phyloP scores from a whole-genome alignment of 2,329 filamentous ascomycete species.

The Beauveria rudraprayagi region DNA sequence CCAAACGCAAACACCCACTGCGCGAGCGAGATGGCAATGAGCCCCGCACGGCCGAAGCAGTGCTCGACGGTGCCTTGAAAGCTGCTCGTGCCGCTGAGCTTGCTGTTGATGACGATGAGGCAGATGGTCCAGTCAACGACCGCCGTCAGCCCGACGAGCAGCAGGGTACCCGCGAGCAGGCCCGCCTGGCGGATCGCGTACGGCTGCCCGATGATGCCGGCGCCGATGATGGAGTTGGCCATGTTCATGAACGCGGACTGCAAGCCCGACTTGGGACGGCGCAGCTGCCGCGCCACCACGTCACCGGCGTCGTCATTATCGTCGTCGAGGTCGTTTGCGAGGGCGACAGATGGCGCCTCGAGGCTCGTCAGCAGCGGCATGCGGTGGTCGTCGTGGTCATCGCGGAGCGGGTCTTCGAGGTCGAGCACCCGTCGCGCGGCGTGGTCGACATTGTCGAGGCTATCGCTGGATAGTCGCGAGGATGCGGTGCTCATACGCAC shows the following conservation, averaged over 20 bases:
- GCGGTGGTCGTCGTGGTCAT: constrained; percentile 38
- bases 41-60: constrained; percentile 81
- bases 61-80: constrained; percentile 95
- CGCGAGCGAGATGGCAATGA: constrained; percentile 81
- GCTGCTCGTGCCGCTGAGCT: constrained; percentile 84
- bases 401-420: constrained; percentile 20
- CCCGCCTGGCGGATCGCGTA: constrained; percentile 95
- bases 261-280: constrained; percentile 75
- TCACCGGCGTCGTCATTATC: constrained; percentile 32
- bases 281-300: constrained; percentile 46
- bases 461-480: background rate
- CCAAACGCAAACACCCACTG: constrained; percentile 99
- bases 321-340: constrained; percentile 48
- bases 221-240: constrained; percentile 94
- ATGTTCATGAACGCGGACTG: constrained; percentile 97
- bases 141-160: constrained; percentile 72
- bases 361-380: constrained; percentile 73
- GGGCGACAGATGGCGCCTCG: constrained; percentile 66
- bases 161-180: constrained; percentile 66
- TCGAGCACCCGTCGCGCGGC: constrained; percentile 27
- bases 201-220: constrained; percentile 73
- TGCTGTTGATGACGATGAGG: constrained; percentile 94
- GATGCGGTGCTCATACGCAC: constrained; percentile 23
- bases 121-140: constrained; percentile 96
- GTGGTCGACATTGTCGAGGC: background rate